Conservation (phyloP, 108 stramenopile species). For the Discostella stelligeroides region DNA sequence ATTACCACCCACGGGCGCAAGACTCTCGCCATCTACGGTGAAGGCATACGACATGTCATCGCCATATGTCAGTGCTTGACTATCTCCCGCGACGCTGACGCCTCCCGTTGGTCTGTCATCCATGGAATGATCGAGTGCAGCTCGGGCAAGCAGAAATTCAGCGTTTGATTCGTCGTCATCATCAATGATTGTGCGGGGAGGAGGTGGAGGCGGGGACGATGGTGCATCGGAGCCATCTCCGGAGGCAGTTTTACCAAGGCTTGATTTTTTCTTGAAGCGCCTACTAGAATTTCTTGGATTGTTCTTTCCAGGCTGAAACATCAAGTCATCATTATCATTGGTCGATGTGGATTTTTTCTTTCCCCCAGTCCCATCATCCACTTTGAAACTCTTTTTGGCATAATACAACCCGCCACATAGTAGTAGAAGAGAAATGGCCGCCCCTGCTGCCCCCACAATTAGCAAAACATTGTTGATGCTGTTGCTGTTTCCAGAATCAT, state of each 20-base stretch:
- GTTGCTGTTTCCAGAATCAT: background rate
- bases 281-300: background rate
- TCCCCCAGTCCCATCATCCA: background rate
- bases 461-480: constrained; percentile 25
- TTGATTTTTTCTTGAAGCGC: background rate
- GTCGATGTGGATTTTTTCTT: background rate
- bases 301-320: constrained; percentile 1
- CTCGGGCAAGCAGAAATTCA: constrained; percentile 26
- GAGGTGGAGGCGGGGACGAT: background rate
- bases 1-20: background rate
- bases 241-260: no score
- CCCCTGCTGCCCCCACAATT: constrained; percentile 34
- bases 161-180: constrained; percentile 32
- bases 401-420: constrained; percentile 33
- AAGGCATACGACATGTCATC: constrained; percentile 48
- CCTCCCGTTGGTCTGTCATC: background rate
- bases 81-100: constrained; percentile 5
- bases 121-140: constrained; percentile 18
- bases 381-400: constrained; percentile 19
- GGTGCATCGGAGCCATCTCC: background rate
- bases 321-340: background rate
- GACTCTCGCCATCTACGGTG: constrained; percentile 34
- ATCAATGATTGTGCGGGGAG: constrained; percentile 4
- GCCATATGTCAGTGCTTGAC: background rate
- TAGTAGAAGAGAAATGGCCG: constrained; percentile 24